Percentiles rank a stretch among this genome's conserved stretches.
Evolutionary conservation across 2,329 filamentous ascomycete species (phyloP).

Genomic region (Calonectria pseudoturangicola): DNA sequence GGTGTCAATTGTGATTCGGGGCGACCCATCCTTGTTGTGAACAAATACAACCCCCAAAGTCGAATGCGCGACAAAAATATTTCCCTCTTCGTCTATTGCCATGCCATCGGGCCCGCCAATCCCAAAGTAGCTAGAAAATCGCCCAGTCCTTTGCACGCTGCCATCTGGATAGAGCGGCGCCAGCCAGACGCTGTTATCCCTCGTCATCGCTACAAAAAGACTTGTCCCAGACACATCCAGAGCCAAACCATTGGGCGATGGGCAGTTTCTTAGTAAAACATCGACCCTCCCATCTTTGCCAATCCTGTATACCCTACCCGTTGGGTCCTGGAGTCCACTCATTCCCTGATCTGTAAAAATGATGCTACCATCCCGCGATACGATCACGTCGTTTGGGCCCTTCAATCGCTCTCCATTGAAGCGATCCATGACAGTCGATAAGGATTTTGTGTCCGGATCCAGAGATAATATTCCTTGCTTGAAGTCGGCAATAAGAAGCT

Average conservation of each 20-base stretch:
- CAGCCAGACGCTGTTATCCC: conserved; percentile 41
- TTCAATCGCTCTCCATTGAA: conserved; percentile 43
- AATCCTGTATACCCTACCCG: conserved; percentile 37
- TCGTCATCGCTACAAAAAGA: conserved; percentile 41
- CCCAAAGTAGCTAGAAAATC: conserved; percentile 36
- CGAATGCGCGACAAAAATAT: conserved; percentile 42
- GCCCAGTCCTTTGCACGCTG: conserved; percentile 40
- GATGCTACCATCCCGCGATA: conserved; percentile 29
- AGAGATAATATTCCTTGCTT: conserved; percentile 37
- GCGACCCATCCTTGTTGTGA: conserved; percentile 24
- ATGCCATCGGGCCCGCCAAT: conserved; percentile 39
- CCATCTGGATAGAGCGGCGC: conserved; percentile 39
- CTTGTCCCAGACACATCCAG: conserved; percentile 15
- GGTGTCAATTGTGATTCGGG: neutral
- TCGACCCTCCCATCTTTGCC: conserved; percentile 25
- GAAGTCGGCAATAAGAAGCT: conserved; percentile 41
- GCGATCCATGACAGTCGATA: conserved; percentile 39
- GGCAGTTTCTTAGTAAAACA: conserved; percentile 36
- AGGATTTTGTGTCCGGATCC: conserved; percentile 10
- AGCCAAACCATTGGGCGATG: conserved; percentile 40
- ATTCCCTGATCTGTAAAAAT: conserved; percentile 43
- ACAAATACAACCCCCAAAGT: conserved; percentile 37
- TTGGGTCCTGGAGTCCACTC: conserved; percentile 37
- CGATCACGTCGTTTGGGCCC: conserved; percentile 41
- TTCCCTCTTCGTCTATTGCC: conserved; percentile 39